Base-by-base conservation (phyloP, 2,329 filamentous ascomycete species). In the Alternaria solani region DNA sequence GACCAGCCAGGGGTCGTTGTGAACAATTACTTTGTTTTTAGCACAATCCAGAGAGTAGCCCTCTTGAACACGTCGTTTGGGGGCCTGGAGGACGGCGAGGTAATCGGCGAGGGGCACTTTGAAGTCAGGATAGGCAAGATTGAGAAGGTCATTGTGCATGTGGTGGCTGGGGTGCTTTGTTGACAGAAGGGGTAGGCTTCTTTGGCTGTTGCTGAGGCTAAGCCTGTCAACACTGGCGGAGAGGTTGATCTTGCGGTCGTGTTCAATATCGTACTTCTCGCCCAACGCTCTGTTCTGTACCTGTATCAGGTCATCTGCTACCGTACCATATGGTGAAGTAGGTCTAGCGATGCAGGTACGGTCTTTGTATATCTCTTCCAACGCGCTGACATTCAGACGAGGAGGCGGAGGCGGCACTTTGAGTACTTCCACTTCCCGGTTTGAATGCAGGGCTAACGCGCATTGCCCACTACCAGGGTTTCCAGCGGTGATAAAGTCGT, bases 1-100 rank as follows among this genome's bases (percentile, higher is more conserved):
- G 58, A 88, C 85, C n/a, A 94, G 81, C 87, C 91, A 92, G 30
- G 86, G 87, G 69, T 94, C 89, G 61, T 92, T 90, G 6, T 84
- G 81, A 1, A 91, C 84, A n/a, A 94, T 85, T 6, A 84, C 79
- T 62, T 86, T 85, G 70, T 95, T 95, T 48, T 81, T 85, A 16
- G 80, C 78, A 59, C 87, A 88, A 69, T 93, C 81, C 47, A 89
- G 81, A 7, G 81, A 76, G 62, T 85, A 85, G 16, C 83, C 88
- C 70, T 86, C 85, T 59, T 82, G 80, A 68, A 87, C 88, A 14
- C 88, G 82, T 63, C 82, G 76, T 43, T 82, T 82, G 46, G 82
- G 80, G 6, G 85, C 73, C 43, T 77, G 69, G 6, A 79, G 63
- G 3, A 68, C 56, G n/a, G 74, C 74, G 4, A 80, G 64, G 18